Evolutionary conservation across 208 protist species (phyloP).

Genomic region (Acanthamoeba triangularis): DNA sequence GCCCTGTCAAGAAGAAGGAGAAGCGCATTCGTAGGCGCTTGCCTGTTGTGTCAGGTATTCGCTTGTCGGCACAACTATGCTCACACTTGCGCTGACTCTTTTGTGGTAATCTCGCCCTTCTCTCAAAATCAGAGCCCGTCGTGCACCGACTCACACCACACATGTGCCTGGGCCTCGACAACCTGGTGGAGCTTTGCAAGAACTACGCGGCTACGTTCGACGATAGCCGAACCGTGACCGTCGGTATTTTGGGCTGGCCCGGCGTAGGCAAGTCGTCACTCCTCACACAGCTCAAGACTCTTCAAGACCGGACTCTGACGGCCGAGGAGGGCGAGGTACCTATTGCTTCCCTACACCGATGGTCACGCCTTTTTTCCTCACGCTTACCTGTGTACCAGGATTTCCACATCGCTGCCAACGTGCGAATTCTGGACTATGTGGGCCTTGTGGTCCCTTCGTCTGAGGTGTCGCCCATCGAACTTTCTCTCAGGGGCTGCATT

Average conservation of each 20-base stretch:
- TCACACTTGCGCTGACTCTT: too few species aligned
- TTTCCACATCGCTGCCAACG: neutral
- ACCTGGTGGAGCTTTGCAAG: slow-evolving; percentile 6
- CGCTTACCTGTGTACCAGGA: too few species aligned
- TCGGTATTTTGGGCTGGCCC: neutral
- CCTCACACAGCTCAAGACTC: neutral
- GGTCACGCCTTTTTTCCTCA: too few species aligned
- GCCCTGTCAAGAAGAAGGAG: slow-evolving; percentile 46
- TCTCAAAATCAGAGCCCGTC: neutral
- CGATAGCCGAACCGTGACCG: neutral
- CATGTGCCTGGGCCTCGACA: slow-evolving; percentile 21
- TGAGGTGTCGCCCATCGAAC: neutral
- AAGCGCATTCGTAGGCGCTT: neutral
- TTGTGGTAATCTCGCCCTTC: too few species aligned
- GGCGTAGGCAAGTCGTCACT: slow-evolving; percentile 3
- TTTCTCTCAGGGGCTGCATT: neutral
- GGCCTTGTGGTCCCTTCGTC: neutral
- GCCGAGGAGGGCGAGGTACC: neutral
- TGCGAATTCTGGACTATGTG: slow-evolving; percentile 12
- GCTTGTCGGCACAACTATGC: too few species aligned
- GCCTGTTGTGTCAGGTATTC: neutral
- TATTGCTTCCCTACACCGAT: too few species aligned
- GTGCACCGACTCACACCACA: neutral
- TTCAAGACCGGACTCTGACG: neutral
- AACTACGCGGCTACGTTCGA: neutral